These are phyloP conservation scores for Rasamsonia emersonii DNA, from an alignment of 2,329 filamentous ascomycete genomes.

Conservation along the genomic window DNA sequence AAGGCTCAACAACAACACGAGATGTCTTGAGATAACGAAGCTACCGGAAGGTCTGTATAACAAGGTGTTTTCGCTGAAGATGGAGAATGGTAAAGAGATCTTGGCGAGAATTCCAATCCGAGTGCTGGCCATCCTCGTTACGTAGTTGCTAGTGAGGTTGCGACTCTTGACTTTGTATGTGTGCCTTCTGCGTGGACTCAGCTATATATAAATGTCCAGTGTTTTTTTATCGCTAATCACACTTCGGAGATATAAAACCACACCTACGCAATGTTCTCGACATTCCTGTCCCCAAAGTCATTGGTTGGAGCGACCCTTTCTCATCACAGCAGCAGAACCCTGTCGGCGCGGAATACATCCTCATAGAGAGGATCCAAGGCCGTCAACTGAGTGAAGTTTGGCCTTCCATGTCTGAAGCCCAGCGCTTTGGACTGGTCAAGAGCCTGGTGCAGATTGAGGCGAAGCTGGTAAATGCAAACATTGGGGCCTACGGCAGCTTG, in stretches of 20 bases:
- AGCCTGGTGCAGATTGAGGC: slow-evolving; percentile 12
- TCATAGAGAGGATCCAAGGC: slow-evolving; percentile 14
- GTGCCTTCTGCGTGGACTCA: not conserved
- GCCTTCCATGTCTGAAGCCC: slow-evolving; percentile 11
- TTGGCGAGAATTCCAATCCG: slow-evolving; percentile 14
- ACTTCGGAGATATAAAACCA: no score
- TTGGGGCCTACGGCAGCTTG: slow-evolving; percentile 12
- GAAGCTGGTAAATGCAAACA: slow-evolving; percentile 8
- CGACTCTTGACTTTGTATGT: slow-evolving; percentile 16
- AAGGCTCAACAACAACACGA: no score
- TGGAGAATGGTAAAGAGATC: slow-evolving; percentile 9
- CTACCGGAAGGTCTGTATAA: slow-evolving; percentile 16
- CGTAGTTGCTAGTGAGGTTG: slow-evolving; percentile 15
- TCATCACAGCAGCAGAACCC: slow-evolving; percentile 7
- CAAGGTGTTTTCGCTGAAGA: slow-evolving; percentile 20
- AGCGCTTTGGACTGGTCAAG: slow-evolving; percentile 13
- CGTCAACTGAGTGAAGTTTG: slow-evolving; percentile 12
- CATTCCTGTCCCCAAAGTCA: slow-evolving; percentile 13
- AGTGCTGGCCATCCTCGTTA: slow-evolving; percentile 10
- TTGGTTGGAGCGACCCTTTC: slow-evolving; percentile 10
- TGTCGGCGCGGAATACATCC: slow-evolving; percentile 15
- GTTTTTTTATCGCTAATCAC: no score
- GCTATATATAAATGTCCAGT: not conserved
- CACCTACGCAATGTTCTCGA: slow-evolving; percentile 13
- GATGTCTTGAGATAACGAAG: slow-evolving; percentile 23